Conservation (phyloP, 176 grass and related monocot genomes). For the Bonia amplexicaulis region DNA sequence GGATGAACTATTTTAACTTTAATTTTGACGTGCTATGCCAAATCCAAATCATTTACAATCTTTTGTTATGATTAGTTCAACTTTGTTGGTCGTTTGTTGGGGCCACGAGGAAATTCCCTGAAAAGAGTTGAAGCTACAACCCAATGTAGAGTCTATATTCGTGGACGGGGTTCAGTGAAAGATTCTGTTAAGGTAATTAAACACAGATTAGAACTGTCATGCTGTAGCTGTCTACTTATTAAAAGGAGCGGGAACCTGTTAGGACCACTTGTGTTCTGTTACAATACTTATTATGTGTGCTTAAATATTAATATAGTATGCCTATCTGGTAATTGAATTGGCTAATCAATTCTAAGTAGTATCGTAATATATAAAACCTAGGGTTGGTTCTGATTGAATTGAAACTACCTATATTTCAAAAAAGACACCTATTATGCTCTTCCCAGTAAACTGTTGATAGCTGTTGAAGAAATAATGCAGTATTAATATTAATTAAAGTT, state of each 20-base stretch:
- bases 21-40: not conserved
- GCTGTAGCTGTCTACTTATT: conserved; percentile 4
- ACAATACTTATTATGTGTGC: not conserved
- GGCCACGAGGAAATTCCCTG: conserved; percentile 91
- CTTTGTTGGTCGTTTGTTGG: conserved; percentile 96
- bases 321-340: not conserved
- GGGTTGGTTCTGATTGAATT: not conserved
- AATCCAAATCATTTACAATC: conserved; percentile 26
- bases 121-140: conserved; percentile 98
- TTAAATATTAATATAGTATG: not conserved
- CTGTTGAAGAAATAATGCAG: not conserved
- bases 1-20: conserved; percentile 7
- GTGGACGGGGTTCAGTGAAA: conserved; percentile 90
- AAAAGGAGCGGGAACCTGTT: not conserved
- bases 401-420: not conserved
- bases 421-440: not conserved
- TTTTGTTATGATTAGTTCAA: conserved; percentile 69
- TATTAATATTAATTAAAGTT: not conserved
- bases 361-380: not conserved
- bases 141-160: conserved; percentile 96
- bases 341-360: not conserved
- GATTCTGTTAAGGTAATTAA: conserved; percentile 83
- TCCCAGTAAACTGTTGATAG: not conserved
- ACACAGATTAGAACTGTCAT: conserved; percentile 32
- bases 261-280: not conserved